Conservation (phyloP, 1,284 basidiomycete genomes). For the Entoloma clypeatum region DNA sequence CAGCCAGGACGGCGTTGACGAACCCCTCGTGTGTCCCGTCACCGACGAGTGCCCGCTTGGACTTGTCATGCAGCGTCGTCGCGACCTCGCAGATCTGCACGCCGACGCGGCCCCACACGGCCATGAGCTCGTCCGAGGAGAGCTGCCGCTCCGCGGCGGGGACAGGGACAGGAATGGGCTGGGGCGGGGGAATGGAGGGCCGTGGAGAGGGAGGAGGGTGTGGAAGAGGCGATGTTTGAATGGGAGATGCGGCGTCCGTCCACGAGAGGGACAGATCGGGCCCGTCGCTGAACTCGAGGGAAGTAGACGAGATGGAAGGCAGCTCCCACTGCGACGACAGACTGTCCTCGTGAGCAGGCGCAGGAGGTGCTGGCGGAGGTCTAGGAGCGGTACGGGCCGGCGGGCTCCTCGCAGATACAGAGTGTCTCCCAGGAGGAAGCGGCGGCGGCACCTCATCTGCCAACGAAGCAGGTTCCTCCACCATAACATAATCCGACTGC, state of each 20-base stretch:
- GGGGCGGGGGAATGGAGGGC: constrained; percentile 13
- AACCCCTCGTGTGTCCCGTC: constrained; percentile 83
- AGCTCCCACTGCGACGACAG: constrained; percentile 54
- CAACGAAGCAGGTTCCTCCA: constrained; percentile 41
- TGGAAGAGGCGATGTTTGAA: constrained; percentile 17
- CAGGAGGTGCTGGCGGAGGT: constrained; percentile 25
- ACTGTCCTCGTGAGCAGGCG: constrained; percentile 29
- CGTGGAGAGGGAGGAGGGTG: constrained; percentile 22
- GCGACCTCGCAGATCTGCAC: constrained; percentile 71
- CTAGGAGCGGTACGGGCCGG: constrained; percentile 24
- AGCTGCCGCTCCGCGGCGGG: constrained; percentile 30
- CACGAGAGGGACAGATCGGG: constrained; percentile 38
- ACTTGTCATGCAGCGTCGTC: constrained; percentile 63
- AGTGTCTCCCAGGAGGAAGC: constrained; percentile 41
- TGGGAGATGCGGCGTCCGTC: constrained; percentile 29
- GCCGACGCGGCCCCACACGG: constrained; percentile 72
- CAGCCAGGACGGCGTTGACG: constrained; percentile 58
- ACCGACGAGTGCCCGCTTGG: constrained; percentile 71
- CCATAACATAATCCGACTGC: constrained; percentile 58
- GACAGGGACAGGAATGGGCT: not conserved
- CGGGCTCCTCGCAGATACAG: constrained; percentile 26
- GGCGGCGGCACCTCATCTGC: constrained; percentile 35
- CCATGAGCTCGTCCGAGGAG: constrained; percentile 61
- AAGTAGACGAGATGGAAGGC: constrained; percentile 43
- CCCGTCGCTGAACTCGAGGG: constrained; percentile 34